These are phyloP conservation scores for Kluyveromyces marxianus DNA, from an alignment of 1,139 yeast genomes.

Conservation along the genomic window DNA sequence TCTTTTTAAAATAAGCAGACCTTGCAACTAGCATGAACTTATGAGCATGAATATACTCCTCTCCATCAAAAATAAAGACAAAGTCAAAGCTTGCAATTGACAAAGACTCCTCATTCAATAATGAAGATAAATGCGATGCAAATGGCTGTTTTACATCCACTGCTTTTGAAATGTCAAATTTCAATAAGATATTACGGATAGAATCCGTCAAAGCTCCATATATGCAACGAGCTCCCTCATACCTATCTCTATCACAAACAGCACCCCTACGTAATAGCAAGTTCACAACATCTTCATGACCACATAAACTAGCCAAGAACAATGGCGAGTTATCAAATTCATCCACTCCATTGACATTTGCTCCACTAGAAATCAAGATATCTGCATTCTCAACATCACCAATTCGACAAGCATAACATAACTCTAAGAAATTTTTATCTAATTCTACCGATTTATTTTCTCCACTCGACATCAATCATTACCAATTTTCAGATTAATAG, in stretches of 20 bases:
- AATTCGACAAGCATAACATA: constrained; percentile 59
- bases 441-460: background rate
- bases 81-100: constrained; percentile 35
- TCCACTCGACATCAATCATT: background rate
- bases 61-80: constrained; percentile 27
- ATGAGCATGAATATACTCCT: constrained; percentile 23
- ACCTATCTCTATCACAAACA: constrained; percentile 68
- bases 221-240: constrained; percentile 72
- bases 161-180: constrained; percentile 61
- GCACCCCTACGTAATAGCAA: constrained; percentile 61
- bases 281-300: constrained; percentile 57
- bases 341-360: constrained; percentile 56
- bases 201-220: constrained; percentile 69
- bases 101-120: constrained; percentile 32
- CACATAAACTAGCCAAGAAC: constrained; percentile 66
- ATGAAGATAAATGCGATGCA: constrained; percentile 57
- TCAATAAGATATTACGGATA: constrained; percentile 50
- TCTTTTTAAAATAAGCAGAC: constrained; percentile 26
- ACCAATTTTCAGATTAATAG: background rate
- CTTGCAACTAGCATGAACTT: constrained; percentile 36
- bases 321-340: constrained; percentile 71
- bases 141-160: constrained; percentile 68
- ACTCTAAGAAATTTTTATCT: constrained; percentile 24
- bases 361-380: constrained; percentile 45
- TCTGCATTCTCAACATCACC: constrained; percentile 66